Percentiles rank a stretch among this genome's conserved stretches.
Evolutionary conservation across 345 rosid species (phyloP).

Genomic region (Salix caprea): DNA sequence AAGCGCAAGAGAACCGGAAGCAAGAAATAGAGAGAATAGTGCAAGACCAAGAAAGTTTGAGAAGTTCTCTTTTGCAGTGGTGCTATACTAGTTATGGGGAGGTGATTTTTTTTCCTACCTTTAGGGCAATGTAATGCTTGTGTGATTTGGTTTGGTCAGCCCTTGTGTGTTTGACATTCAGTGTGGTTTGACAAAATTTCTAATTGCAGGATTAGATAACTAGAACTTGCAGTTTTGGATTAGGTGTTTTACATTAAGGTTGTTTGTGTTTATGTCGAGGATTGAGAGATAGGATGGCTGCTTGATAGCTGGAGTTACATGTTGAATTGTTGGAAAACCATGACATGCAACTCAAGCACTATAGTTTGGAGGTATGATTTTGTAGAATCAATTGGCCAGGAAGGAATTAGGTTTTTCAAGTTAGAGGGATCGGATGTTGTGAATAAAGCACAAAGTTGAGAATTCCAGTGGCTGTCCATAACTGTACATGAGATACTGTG

Average conservation of each 20-base stretch:
- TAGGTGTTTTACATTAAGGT: neutral
- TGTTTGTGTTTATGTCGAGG: neutral
- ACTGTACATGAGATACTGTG: neutral
- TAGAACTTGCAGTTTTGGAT: neutral
- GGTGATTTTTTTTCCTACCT: slow-evolving; percentile 37
- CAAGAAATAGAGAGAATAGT: slow-evolving; percentile 73
- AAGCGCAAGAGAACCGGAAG: slow-evolving; percentile 81
- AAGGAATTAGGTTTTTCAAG: neutral
- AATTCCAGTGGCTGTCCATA: neutral
- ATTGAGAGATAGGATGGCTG: neutral
- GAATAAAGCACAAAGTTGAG: neutral
- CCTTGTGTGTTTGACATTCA: neutral
- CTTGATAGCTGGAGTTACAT: neutral
- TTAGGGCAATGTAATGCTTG: neutral
- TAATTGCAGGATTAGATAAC: neutral
- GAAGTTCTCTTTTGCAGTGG: slow-evolving; percentile 96
- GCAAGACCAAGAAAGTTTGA: slow-evolving; percentile 72
- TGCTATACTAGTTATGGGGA: slow-evolving; percentile 96
- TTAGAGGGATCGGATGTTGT: neutral
- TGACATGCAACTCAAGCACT: neutral
- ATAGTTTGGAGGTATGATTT: neutral
- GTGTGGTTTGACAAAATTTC: neutral
- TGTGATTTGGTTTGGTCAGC: neutral
- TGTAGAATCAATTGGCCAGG: neutral
- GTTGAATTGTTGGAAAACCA: neutral